Evolutionary conservation across 768 basidiomycete genomes (phyloP).

Genomic region (Cytidiella melzeri): DNA sequence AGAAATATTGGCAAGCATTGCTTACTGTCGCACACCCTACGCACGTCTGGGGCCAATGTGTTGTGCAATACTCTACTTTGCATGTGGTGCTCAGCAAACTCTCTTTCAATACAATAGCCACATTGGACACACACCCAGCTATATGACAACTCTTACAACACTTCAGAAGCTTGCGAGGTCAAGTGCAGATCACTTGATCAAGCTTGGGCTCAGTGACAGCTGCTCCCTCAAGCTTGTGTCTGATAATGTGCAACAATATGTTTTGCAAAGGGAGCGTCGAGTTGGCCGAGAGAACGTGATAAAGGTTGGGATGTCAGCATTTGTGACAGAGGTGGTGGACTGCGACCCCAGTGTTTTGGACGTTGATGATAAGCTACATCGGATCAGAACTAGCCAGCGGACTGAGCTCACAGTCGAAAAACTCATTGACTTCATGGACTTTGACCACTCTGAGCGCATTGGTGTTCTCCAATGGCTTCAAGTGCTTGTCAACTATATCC

Average conservation of each 20-base stretch:
- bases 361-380: conserved; percentile 14
- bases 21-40: conserved; percentile 21
- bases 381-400: conserved; percentile 9
- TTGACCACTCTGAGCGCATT: conserved; percentile 20
- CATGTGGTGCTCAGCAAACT: neutral
- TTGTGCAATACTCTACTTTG: neutral
- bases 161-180: neutral
- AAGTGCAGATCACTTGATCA: neutral
- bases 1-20: conserved; percentile 3
- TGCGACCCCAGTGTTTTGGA: conserved; percentile 18
- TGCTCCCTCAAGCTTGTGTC: neutral
- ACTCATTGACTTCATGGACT: conserved; percentile 22
- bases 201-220: neutral
- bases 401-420: conserved; percentile 16
- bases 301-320: conserved; percentile 25
- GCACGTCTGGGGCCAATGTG: neutral
- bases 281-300: conserved; percentile 26
- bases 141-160: neutral
- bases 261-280: conserved; percentile 20
- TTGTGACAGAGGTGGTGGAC: conserved; percentile 15
- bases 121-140: neutral
- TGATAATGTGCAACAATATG: conserved; percentile 22
- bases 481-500: conserved; percentile 21
- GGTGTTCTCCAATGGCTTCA: conserved; percentile 26
- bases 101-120: neutral